A percentile compares a stretch with the other conserved stretches of the same genome.
Conservation (phyloP, 768 basidiomycete genomes). For the Holtermannia corniformis region DNA sequence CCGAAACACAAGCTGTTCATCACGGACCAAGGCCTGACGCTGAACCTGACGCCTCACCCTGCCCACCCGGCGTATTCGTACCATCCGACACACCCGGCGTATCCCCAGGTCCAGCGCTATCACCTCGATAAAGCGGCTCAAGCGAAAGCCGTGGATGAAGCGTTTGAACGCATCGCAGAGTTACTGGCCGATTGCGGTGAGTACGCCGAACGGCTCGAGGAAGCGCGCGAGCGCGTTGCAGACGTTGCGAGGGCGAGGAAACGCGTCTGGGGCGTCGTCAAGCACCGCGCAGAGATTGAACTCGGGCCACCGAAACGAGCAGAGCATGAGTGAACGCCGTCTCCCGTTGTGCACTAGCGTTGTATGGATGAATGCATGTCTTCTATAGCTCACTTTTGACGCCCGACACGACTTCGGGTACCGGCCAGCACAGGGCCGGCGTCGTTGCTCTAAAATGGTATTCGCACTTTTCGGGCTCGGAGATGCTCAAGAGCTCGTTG, state of each 20-base stretch:
- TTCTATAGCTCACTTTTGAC: no score
- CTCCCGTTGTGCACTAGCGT: no score
- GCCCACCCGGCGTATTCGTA: slow-evolving; percentile 14
- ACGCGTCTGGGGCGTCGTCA: slow-evolving; percentile 39
- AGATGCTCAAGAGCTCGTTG: slow-evolving; percentile 65
- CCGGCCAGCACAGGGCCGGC: slow-evolving; percentile 63
- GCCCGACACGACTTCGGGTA: no score
- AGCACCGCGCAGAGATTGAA: slow-evolving; percentile 33
- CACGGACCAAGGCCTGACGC: slow-evolving; percentile 27
- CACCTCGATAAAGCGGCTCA: slow-evolving; percentile 34
- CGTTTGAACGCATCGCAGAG: slow-evolving; percentile 36
- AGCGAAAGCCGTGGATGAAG: slow-evolving; percentile 31
- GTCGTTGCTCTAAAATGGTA: slow-evolving; percentile 77
- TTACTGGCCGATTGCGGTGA: slow-evolving; percentile 40
- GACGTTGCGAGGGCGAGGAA: slow-evolving; percentile 39
- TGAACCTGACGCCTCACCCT: slow-evolving; percentile 16
- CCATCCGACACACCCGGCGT: slow-evolving; percentile 11
- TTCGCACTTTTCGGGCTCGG: slow-evolving; percentile 93
- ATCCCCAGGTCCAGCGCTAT: slow-evolving; percentile 21
- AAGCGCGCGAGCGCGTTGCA: slow-evolving; percentile 38
- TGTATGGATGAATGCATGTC: no score
- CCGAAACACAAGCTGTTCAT: slow-evolving; percentile 37
- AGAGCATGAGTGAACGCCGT: no score
- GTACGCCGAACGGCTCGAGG: slow-evolving; percentile 40
- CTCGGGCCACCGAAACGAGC: no score